A percentile compares a stretch with the other conserved stretches of the same genome.
These are phyloP conservation scores for Kernera saxatilis DNA, from an alignment of 345 rosid genomes.

Conservation along the genomic window DNA sequence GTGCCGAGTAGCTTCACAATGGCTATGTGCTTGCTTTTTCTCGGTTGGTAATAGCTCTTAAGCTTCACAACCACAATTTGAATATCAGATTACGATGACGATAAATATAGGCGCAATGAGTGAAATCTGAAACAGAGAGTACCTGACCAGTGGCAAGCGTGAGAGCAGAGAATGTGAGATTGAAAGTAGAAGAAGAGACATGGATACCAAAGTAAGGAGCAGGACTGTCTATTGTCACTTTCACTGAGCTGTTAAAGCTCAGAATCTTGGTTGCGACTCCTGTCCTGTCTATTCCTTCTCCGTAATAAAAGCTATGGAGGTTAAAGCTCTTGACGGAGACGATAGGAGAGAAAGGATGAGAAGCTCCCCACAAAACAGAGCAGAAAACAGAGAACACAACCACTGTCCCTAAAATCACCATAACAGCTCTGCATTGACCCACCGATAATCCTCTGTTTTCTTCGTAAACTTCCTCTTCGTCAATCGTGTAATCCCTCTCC, in stretches of 20 bases:
- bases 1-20: conserved; percentile 43
- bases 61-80: conserved; percentile 31
- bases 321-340: conserved; percentile 56
- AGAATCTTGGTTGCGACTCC: conserved; percentile 78
- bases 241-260: conserved; percentile 58
- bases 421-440: conserved; percentile 48
- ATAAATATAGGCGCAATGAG: neutral
- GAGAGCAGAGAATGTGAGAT: conserved; percentile 59
- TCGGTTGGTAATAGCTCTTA: conserved; percentile 69
- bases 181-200: conserved; percentile 55
- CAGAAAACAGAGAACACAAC: conserved; percentile 57
- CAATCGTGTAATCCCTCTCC: conserved; percentile 57
- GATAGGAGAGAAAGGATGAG: conserved; percentile 57
- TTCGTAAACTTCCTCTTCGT: conserved; percentile 48
- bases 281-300: conserved; percentile 70
- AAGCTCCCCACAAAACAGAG: conserved; percentile 76
- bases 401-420: conserved; percentile 44
- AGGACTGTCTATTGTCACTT: conserved; percentile 56
- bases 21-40: conserved; percentile 55
- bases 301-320: conserved; percentile 56
- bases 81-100: neutral
- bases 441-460: conserved; percentile 36
- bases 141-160: conserved; percentile 72
- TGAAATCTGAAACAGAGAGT: neutral
- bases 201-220: conserved; percentile 83